A percentile compares a stretch with the other conserved stretches of the same genome.
These are phyloP conservation scores for Acanthamoeba castellanii DNA, from an alignment of 208 protist species.

Conservation along the genomic window DNA sequence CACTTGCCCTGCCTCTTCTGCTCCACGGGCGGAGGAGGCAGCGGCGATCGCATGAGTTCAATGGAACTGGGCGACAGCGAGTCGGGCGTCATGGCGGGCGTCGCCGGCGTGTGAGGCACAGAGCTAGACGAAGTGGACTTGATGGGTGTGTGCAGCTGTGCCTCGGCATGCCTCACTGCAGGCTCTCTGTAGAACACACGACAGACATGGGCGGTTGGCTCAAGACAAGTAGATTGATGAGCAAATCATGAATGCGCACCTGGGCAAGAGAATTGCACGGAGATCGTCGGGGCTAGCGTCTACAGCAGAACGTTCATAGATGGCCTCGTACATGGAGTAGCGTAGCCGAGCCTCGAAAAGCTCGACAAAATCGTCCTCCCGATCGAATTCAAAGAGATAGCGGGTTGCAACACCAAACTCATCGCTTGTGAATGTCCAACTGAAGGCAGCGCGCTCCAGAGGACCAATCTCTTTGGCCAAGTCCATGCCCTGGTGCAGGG, in stretches of 20 bases:
- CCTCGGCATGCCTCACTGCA: background rate
- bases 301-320: background rate
- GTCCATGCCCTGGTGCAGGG: constrained; percentile 26
- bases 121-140: background rate
- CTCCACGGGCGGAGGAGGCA: constrained; percentile 19
- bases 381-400: constrained; percentile 60
- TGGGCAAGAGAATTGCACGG: background rate
- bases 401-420: background rate
- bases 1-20: constrained; percentile 10
- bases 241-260: background rate
- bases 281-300: background rate
- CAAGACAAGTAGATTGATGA: no score
- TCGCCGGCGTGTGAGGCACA: background rate
- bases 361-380: background rate
- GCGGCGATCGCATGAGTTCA: constrained; percentile 3
- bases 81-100: background rate
- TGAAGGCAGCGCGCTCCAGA: constrained; percentile 4
- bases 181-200: background rate
- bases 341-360: background rate
- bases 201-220: no score
- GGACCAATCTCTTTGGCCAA: constrained; percentile 36
- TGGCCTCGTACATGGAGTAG: constrained; percentile 10
- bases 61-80: background rate
- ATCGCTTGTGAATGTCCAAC: background rate
- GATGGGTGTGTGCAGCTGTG: background rate